Conservation (phyloP, 2,329 filamentous ascomycete species). For the Pseudocercospora macadamiae region DNA sequence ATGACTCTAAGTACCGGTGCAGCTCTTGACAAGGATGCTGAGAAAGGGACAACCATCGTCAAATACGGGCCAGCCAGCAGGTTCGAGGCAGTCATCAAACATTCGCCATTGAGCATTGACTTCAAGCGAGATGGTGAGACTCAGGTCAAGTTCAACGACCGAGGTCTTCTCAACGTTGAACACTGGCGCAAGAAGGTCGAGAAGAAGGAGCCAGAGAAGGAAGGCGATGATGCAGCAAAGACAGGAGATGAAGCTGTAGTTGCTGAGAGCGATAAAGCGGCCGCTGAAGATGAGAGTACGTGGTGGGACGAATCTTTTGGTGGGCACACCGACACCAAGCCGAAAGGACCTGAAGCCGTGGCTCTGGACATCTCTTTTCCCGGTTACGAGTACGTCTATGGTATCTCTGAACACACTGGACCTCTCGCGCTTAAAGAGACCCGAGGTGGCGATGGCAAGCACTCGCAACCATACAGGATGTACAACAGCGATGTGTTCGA, state of each 20-base stretch:
- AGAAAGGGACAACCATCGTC: conserved; percentile 70
- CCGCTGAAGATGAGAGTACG: conserved; percentile 76
- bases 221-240: conserved; percentile 50
- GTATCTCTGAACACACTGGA: conserved; percentile 90
- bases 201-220: conserved; percentile 60
- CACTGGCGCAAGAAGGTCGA: conserved; percentile 93
- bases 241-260: conserved; percentile 48
- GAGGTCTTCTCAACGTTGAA: conserved; percentile 89
- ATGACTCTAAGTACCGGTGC: conserved; percentile 72
- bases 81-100: conserved; percentile 81
- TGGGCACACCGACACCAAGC: conserved; percentile 92
- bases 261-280: conserved; percentile 43
- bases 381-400: conserved; percentile 89
- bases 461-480: conserved; percentile 86
- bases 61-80: conserved; percentile 75
- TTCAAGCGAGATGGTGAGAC: conserved; percentile 82
- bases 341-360: conserved; percentile 90
- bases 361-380: conserved; percentile 89
- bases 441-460: conserved; percentile 81
- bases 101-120: conserved; percentile 80
- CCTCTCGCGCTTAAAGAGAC: conserved; percentile 88
- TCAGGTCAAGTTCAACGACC: conserved; percentile 86
- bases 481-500: conserved; percentile 99
- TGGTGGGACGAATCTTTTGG: conserved; percentile 99
- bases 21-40: conserved; percentile 66